Evolutionary conservation across 495 filamentous ascomycete genomes (phyloP), one percentile per base, ranked within the genome.

Genomic region (Aspergillus coremiiformis): DNA sequence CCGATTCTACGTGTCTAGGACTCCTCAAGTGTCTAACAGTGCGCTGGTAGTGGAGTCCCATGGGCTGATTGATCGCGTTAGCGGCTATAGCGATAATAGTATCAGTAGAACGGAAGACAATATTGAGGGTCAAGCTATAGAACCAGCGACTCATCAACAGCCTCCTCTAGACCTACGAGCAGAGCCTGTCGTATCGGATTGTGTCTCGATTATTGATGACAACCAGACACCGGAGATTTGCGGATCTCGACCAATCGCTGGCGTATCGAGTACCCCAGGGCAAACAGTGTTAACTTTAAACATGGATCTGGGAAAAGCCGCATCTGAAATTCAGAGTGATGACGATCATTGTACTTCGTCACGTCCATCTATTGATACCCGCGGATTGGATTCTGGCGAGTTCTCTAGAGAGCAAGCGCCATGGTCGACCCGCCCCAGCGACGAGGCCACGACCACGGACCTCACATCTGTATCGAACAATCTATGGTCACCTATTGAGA

Each of bases 401-500:
- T 20, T 42, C 17, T 50, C 29, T 12, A 22, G 37, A 17, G 37
- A 50, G 9, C 49, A 55, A 19, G 45, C 27, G 4, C 39, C 43
- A 21, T 43, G 42, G 14, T 46, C 51, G 20, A 44, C 30, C 20
- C 45, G 51, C 11, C 42, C 22, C 0, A 58, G 56, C 24, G 56
- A 58, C 17, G 44, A 51, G 14, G 47, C 21, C 5, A 46, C 17
- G 32, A 55, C 54, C 10, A 46, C 51, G 9, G 60, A 60, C 20
- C 30, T 47, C 21, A 61, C 56, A 7, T 65, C 65, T 19, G 27
- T 35, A 4, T 59, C 59, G 6, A 51, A 54, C 15, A 43, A 46
- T 17, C 46, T 51, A 32, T 66, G 61, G 61, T 63, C 62, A 0
- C 60, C 65, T 0, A 49, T 59, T 11, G 67, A 58, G 9, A 54